A percentile compares a stretch with the other conserved stretches of the same genome.
Evolutionary conservation across 192 early-diverging fungal genomes (phyloP).

Genomic region (Coemansia sp.): DNA sequence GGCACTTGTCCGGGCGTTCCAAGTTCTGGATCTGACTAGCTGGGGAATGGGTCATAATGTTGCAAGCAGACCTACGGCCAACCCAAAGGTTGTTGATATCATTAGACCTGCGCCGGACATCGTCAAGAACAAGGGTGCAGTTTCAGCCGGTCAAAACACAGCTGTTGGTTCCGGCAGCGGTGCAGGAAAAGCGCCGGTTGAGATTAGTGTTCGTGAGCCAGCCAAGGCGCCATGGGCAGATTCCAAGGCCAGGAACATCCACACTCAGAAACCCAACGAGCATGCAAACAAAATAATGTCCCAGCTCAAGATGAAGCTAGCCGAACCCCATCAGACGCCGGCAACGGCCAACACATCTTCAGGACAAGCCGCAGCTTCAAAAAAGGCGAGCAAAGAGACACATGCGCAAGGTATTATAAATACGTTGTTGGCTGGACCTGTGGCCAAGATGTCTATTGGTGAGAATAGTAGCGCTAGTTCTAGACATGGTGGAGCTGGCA

Average conservation of each 20-base stretch:
- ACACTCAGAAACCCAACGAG: slow-evolving; percentile 12
- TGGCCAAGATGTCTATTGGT: slow-evolving; percentile 19
- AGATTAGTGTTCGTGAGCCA: slow-evolving; percentile 41
- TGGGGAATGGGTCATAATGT: slow-evolving; percentile 38
- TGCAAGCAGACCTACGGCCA: slow-evolving; percentile 15
- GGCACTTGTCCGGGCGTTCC: slow-evolving; percentile 61
- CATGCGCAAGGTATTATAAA: slow-evolving; percentile 44
- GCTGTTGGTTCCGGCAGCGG: slow-evolving; percentile 7
- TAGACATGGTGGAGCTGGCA: not conserved
- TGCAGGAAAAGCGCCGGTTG: not conserved
- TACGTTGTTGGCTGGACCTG: slow-evolving; percentile 40
- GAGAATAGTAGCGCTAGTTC: not conserved
- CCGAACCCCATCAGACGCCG: slow-evolving; percentile 5
- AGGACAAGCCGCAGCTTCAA: not conserved
- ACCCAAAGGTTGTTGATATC: slow-evolving; percentile 28
- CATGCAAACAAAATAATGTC: slow-evolving; percentile 35
- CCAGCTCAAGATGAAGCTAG: slow-evolving; percentile 24
- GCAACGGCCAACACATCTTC: not conserved
- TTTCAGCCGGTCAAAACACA: slow-evolving; percentile 11
- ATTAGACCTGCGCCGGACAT: slow-evolving; percentile 27
- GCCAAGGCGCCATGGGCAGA: slow-evolving; percentile 36
- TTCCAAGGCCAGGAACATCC: not conserved
- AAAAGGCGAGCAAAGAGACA: slow-evolving; percentile 7
- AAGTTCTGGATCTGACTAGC: slow-evolving; percentile 73
- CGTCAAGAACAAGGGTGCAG: not conserved